Evolutionary conservation across 192 early-diverging fungal genomes (phyloP), one percentile per base, ranked within the genome.

Genomic region (Helicostylum pulchrum): DNA sequence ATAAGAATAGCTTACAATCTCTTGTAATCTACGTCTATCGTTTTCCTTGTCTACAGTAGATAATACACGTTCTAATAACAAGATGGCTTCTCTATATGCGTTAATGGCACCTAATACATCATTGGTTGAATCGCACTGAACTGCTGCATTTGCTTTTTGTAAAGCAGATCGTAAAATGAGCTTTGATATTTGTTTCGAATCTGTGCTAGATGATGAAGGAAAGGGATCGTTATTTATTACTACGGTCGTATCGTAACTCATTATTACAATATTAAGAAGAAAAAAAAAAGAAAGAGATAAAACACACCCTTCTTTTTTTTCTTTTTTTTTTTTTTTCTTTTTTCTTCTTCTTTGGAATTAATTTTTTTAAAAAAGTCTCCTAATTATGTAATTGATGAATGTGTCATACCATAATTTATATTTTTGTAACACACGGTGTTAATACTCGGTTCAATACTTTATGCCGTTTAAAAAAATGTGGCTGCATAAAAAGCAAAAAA

Each of bases 71-170:
- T 67, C 55, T 50, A 75, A 39, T 21, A 75, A 34, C 5, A 23
- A n/a, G 30, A 75, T 60, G 36, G 74, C 74, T 31, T 75, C 74
- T 15, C 61, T 57, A 53, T 75, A 75, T 4, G 74, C 63, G 11
- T 49, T 69, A 30, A 75, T 66, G 8, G 74, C 74, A 4, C 68
- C 65, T 19, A 50, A 32, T 14, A 75, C 63, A 53, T 75, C 55
- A 51, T 75, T 75, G 11, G 68, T 60, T 11, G 60, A 59, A 59
- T 75, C 74, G 39, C 58, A 66, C 11, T 71, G 49, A 6, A 75
- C 74, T 15, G 74, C 74, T 32, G 52, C 32, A 60, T 75, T 68
- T 12, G 74, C 74, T 48, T 67, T 66, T 39, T 65, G 64, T 19
- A 75, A 59, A 17, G 74, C 74, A 19, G 63, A 63, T 32, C 59